phyloP scores from a whole-genome alignment of 495 filamentous ascomycete species.

The Penicillium paxilli region DNA sequence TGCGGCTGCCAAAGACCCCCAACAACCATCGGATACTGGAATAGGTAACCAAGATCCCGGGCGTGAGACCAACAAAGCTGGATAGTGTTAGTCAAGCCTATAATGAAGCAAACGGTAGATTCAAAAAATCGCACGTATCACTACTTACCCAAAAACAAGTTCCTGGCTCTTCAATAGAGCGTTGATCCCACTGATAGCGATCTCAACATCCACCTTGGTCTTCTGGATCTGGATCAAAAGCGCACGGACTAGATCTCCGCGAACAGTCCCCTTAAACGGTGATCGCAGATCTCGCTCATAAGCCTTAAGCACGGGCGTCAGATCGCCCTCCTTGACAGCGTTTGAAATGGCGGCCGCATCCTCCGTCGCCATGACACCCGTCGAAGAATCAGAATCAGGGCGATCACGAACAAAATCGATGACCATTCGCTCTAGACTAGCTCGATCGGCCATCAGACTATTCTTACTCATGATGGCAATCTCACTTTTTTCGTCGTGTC shows the following conservation, averaged over 20 bases:
- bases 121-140: background rate
- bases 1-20: constrained; percentile 63
- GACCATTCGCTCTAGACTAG: constrained; percentile 95
- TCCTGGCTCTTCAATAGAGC: constrained; percentile 91
- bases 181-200: constrained; percentile 93
- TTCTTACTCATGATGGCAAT: constrained; percentile 94
- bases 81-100: too few relatives aligned
- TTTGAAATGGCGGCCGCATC: constrained; percentile 69
- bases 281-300: constrained; percentile 84
- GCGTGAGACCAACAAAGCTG: constrained; percentile 86
- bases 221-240: constrained; percentile 96
- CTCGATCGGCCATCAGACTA: constrained; percentile 83
- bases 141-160: constrained; percentile 77
- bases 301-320: constrained; percentile 85
- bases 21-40: constrained; percentile 71
- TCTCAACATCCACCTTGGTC: constrained; percentile 96
- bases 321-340: constrained; percentile 85
- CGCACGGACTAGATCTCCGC: constrained; percentile 84
- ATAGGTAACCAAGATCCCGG: constrained; percentile 81
- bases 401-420: constrained; percentile 89
- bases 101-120: background rate
- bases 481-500: constrained; percentile 85
- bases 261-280: constrained; percentile 76
- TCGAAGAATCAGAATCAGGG: constrained; percentile 53
- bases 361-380: constrained; percentile 44